Percentiles rank a stretch among this genome's conserved stretches.
Evolutionary conservation across 2,329 filamentous ascomycete species (phyloP).

Genomic region (Leptosphaerulina australis): DNA sequence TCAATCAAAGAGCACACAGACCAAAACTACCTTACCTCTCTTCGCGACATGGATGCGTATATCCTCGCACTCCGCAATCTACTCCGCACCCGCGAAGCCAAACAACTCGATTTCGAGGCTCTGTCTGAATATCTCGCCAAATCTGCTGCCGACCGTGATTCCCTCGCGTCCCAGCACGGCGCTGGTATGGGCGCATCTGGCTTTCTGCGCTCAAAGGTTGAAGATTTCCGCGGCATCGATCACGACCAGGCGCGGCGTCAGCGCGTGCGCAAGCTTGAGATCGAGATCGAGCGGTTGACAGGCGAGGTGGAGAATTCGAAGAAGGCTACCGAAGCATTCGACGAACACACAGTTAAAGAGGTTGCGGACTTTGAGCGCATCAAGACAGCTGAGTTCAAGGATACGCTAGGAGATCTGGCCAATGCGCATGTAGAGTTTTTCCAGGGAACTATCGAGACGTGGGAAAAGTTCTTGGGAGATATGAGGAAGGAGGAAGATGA

Average conservation of each 20-base stretch:
- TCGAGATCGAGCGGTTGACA: slow-evolving; percentile 90
- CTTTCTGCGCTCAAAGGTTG: slow-evolving; percentile 91
- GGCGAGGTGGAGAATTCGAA: slow-evolving; percentile 84
- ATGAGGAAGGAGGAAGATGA: slow-evolving; percentile 72
- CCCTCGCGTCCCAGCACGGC: slow-evolving; percentile 70
- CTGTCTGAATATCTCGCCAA: slow-evolving; percentile 95
- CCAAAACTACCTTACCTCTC: slow-evolving; percentile 89
- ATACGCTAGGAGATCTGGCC: slow-evolving; percentile 81
- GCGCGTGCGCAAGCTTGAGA: slow-evolving; percentile 84
- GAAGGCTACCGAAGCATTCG: slow-evolving; percentile 87
- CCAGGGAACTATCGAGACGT: slow-evolving; percentile 75
- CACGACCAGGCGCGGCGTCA: slow-evolving; percentile 91
- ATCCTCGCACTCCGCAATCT: slow-evolving; percentile 84
- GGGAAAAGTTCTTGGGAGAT: slow-evolving; percentile 88
- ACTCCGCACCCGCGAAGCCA: slow-evolving; percentile 92
- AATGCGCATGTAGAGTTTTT: slow-evolving; percentile 90
- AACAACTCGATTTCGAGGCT: slow-evolving; percentile 96
- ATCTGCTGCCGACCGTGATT: slow-evolving; percentile 83
- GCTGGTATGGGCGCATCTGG: slow-evolving; percentile 75
- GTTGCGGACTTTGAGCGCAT: slow-evolving; percentile 94
- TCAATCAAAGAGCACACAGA: slow-evolving; percentile 89
- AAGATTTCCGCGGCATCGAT: slow-evolving; percentile 95
- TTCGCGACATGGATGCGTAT: slow-evolving; percentile 96
- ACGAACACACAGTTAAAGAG: slow-evolving; percentile 93
- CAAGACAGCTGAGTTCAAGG: slow-evolving; percentile 90